Base-by-base conservation (phyloP, 2,329 filamentous ascomycete genomes). In the Colletotrichum graminicola region DNA sequence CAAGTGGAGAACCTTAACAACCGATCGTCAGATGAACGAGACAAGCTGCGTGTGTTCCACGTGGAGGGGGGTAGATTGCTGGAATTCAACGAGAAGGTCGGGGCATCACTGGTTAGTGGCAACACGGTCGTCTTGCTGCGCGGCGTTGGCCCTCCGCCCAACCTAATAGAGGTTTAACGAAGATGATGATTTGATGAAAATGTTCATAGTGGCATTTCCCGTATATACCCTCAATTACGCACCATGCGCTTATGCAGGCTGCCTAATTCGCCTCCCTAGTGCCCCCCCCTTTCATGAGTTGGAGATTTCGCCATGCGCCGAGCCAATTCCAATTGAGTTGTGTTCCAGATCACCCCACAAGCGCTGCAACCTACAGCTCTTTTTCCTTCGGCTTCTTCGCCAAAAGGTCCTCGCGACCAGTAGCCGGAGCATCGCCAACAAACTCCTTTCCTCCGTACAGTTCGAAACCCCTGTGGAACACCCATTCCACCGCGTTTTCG, bases 121-220 rank as follows among this genome's bases (percentile, higher is more conserved):
- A 95, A 99, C 79, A 98, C 94, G 14, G 90, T 99, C 74, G 94
- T 98, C 32, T 79, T 99, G 76, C 77, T 99, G 64, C 87, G 96
- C 73, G 96, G 96, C 0, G 92, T 98, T 63, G 94, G 94, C 1
- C 89, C 91, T n/a, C 89, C 93, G 66, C 90, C 91, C 26, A 91
- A 94, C 80, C 81, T 95, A 76, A 93, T 94, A 73, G 87, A 92
- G 73, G 71, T 83, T 51, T 72, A 61, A 63, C 23, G 52, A 67
- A 49, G 43, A 62, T 70, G 45, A 66, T 39, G 57, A 73, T 39
- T 64, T 71, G 56, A 71, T 60, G 62, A 66, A 63, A 47, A 52
- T 54, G 69, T 64, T 59, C 32, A 64, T 72, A 64, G 52, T 69
- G 45, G 52, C 65, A 45, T 55, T 59, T 69, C 60, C 47, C 59